These are phyloP conservation scores for Aspergillus tamarii DNA, from an alignment of 2,329 filamentous ascomycete genomes.

Conservation along the genomic window DNA sequence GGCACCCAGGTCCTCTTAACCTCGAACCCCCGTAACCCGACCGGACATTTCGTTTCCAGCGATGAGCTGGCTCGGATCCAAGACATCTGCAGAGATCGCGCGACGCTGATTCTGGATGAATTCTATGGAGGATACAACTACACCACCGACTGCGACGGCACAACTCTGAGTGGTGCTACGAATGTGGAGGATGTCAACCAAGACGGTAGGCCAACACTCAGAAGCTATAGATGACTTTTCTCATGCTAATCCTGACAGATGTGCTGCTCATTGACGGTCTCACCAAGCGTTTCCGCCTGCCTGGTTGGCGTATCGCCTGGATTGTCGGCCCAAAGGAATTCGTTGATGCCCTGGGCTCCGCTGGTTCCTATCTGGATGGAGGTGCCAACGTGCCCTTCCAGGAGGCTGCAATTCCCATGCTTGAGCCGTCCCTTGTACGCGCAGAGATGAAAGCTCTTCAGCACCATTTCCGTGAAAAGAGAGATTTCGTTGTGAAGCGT, in stretches of 20 bases:
- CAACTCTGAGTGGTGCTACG: constrained; percentile 83
- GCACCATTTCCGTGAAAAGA: constrained; percentile 86
- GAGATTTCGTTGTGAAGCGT: constrained; percentile 83
- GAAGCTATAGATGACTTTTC: not conserved
- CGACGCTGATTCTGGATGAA: constrained; percentile 92
- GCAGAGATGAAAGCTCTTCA: constrained; percentile 89
- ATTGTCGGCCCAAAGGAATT: constrained; percentile 95
- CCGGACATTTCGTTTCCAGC: constrained; percentile 82
- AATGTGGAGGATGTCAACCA: constrained; percentile 89
- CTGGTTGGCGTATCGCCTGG: constrained; percentile 96
- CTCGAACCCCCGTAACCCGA: constrained; percentile 94
- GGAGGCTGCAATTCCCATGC: constrained; percentile 88
- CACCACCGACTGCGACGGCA: constrained; percentile 86
- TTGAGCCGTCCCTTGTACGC: constrained; percentile 80
- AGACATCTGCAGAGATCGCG: constrained; percentile 85
- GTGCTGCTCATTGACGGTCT: constrained; percentile 94
- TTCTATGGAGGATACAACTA: constrained; percentile 98
- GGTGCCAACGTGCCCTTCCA: constrained; percentile 96
- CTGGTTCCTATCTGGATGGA: constrained; percentile 91
- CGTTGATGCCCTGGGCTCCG: constrained; percentile 88
- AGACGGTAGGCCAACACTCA: constrained; percentile 53
- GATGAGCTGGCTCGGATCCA: constrained; percentile 88
- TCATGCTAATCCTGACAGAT: constrained; percentile 50
- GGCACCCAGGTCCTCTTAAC: constrained; percentile 88
- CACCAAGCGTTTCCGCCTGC: constrained; percentile 94